Evolutionary conservation across 2,329 filamentous ascomycete genomes (phyloP).

Genomic region (Colletotrichum lupini): DNA sequence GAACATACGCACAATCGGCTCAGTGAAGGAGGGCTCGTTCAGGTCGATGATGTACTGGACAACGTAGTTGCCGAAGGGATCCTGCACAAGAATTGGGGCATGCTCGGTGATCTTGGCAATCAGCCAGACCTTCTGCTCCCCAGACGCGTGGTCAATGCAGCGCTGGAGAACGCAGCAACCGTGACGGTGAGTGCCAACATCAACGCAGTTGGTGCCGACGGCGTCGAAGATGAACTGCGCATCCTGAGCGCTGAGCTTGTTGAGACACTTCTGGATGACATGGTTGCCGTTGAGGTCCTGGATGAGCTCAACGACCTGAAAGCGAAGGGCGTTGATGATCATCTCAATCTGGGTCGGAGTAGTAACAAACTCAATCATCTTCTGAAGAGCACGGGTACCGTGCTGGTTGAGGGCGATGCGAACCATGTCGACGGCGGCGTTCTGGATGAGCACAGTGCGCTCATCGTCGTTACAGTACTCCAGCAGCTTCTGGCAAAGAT

Average conservation of each 20-base stretch:
- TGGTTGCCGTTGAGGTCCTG: slow-evolving; percentile 99
- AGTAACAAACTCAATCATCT: slow-evolving; percentile 98
- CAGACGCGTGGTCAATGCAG: slow-evolving; percentile 96
- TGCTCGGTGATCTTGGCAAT: slow-evolving; percentile 89
- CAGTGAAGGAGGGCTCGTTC: slow-evolving; percentile 87
- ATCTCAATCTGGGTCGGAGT: slow-evolving; percentile 86
- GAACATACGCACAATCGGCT: slow-evolving; percentile 87
- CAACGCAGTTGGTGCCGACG: slow-evolving; percentile 86
- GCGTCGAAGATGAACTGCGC: slow-evolving; percentile 98
- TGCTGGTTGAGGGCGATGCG: slow-evolving; percentile 97
- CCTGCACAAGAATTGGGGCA: slow-evolving; percentile 90
- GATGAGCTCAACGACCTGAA: slow-evolving; percentile 91
- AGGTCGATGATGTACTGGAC: slow-evolving; percentile 98
- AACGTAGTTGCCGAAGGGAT: slow-evolving; percentile 98
- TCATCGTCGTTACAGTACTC: slow-evolving; percentile 97
- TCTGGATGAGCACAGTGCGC: slow-evolving; percentile 91
- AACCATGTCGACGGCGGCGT: slow-evolving; percentile 87
- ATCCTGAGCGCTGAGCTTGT: slow-evolving; percentile 86
- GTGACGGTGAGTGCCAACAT: slow-evolving; percentile 95
- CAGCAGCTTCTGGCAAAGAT: slow-evolving; percentile 97
- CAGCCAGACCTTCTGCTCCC: slow-evolving; percentile 87
- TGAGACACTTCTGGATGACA: slow-evolving; percentile 98
- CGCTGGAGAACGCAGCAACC: slow-evolving; percentile 98
- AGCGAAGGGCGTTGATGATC: slow-evolving; percentile 85
- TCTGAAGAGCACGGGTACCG: slow-evolving; percentile 94